Base-by-base conservation (phyloP, 257 asterid species). In the Euphrasia confusa region DNA sequence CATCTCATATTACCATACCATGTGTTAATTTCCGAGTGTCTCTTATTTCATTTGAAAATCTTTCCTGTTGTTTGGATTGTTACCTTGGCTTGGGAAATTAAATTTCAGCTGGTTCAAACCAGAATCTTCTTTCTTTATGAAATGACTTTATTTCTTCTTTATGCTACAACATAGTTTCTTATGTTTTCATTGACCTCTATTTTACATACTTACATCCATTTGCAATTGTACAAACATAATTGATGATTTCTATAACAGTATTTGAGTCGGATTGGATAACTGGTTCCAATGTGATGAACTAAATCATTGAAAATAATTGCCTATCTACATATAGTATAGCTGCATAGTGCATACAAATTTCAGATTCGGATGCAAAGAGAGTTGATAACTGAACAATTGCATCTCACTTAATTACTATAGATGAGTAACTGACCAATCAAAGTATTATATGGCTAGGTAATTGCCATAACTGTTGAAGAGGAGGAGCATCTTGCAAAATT, bases 401-500 rank as follows among this genome's bases (percentile, higher is more conserved):
- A 56, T 68, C 18, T 13, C 27, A 15, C 50, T 24, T 60, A 35
- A 42, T 60, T 64, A 58, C 61, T 53, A 47, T 42, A 60, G 7
- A 28, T 50, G 44, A 60, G 69, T 79, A 68, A 60, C 65, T 8
- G 47, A 56, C 73, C 74, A 75, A 67, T 68, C 58, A 55, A 68
- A 55, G 60, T 60, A 45, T 14, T 44, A 7, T 54, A 32, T 55
- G 62, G 44, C 42, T 69, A 89, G 99, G 72, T 82, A 68, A 93
- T 93, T 74, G 85, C 93, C 62, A 68, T 85, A 48, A 93, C 96
- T 28, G 97, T 93, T 67, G 96, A 93, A 82, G 99, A 89, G 61
- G 96, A 89, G 81, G 95, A 60, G 61, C 95, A 80, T 72, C 32
- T 76, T 66, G 81, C 77, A 24, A 93, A 93, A 64, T 87, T 93